phyloP scores from a whole-genome alignment of 2,329 filamentous ascomycete species.

The Apiospora phragmitis region DNA sequence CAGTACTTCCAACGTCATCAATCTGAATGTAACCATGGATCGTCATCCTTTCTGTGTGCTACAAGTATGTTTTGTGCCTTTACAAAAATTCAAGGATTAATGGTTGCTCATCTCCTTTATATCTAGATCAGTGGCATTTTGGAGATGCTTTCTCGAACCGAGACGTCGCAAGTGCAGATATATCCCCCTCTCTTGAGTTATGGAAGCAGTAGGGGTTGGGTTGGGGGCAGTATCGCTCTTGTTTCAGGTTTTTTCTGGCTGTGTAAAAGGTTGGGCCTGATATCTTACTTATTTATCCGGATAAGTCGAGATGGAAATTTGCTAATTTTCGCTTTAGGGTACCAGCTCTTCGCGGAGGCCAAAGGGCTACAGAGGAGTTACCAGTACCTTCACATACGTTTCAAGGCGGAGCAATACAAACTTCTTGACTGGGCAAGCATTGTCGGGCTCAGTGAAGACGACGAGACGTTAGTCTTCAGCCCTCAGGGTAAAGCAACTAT shows the following conservation, averaged over 20 bases:
- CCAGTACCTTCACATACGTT: slow-evolving; percentile 10
- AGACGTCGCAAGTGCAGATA: too few relatives aligned
- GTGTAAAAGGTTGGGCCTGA: not conserved
- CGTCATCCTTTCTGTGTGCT: too few relatives aligned
- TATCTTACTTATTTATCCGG: too few relatives aligned
- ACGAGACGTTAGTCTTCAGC: slow-evolving; percentile 7
- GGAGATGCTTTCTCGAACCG: too few relatives aligned
- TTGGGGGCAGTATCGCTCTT: not conserved
- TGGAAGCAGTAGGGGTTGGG: not conserved
- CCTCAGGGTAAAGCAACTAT: slow-evolving; percentile 13
- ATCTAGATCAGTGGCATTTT: too few relatives aligned
- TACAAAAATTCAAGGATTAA: too few relatives aligned
- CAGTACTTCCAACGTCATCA: too few relatives aligned
- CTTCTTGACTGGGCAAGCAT: slow-evolving; percentile 14
- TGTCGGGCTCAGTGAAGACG: slow-evolving; percentile 11
- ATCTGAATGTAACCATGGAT: too few relatives aligned
- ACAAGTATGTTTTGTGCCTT: too few relatives aligned
- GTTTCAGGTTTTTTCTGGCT: not conserved
- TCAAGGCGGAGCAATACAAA: slow-evolving; percentile 17
- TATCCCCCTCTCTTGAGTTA: too few relatives aligned
- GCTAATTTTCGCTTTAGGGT: slow-evolving; percentile 5
- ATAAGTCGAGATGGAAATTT: too few relatives aligned
- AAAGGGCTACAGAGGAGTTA: slow-evolving; percentile 12
- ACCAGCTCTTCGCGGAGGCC: slow-evolving; percentile 16
- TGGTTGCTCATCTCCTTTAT: too few relatives aligned